A percentile compares a stretch with the other conserved stretches of the same genome.
Evolutionary conservation across 768 basidiomycete species (phyloP).

Genomic region (Xerocomellus dryophilus): DNA sequence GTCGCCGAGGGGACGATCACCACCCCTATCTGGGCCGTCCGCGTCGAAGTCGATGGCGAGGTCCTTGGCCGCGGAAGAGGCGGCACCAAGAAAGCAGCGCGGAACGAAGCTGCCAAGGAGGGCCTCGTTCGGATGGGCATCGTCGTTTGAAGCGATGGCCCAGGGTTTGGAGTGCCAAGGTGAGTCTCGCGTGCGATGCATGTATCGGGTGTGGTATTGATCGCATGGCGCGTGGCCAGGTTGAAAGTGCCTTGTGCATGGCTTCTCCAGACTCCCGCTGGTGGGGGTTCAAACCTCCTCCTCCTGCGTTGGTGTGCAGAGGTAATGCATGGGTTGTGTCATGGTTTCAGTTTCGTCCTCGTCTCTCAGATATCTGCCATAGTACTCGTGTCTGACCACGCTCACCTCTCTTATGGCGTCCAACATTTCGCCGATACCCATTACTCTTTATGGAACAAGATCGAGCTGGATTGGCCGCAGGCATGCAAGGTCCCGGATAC

Average conservation of each 20-base stretch:
- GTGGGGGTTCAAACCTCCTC: slow-evolving; percentile 32
- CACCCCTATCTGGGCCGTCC: slow-evolving; percentile 77
- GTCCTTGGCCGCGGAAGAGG: slow-evolving; percentile 62
- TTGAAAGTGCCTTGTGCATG: slow-evolving; percentile 38
- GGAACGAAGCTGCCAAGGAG: slow-evolving; percentile 79
- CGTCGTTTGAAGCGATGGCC: slow-evolving; percentile 36
- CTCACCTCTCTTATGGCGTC: background rate
- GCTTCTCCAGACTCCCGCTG: slow-evolving; percentile 59
- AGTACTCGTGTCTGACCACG: too few species aligned
- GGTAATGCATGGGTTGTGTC: slow-evolving; percentile 43
- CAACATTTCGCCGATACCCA: background rate
- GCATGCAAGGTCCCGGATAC: too few species aligned
- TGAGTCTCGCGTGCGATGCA: background rate
- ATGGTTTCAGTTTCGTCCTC: background rate
- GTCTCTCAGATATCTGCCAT: background rate
- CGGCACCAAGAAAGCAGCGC: slow-evolving; percentile 73
- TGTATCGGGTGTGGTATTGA: background rate
- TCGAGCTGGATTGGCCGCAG: slow-evolving; percentile 6
- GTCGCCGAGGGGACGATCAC: slow-evolving; percentile 47
- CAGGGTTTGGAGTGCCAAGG: too few species aligned
- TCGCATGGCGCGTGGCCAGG: background rate
- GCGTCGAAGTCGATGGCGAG: slow-evolving; percentile 58
- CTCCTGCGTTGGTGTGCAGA: slow-evolving; percentile 65
- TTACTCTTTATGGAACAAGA: background rate
- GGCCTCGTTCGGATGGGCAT: slow-evolving; percentile 62